These are phyloP conservation scores for Cucumis hystrix DNA, from an alignment of 306 rosid genomes.

Conservation along the genomic window DNA sequence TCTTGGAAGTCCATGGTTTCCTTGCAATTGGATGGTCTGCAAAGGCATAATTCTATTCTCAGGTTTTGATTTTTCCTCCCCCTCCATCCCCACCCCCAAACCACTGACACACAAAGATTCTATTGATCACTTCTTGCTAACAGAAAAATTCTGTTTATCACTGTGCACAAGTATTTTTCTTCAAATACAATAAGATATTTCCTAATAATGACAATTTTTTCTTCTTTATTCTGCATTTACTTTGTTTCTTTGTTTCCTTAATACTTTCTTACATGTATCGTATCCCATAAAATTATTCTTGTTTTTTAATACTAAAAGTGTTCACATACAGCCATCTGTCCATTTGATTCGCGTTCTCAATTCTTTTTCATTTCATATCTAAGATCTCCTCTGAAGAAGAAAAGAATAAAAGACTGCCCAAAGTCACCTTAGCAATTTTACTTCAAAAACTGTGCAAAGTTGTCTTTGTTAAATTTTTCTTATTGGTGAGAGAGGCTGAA, in stretches of 20 bases:
- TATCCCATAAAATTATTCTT: not conserved
- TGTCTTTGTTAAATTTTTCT: not conserved
- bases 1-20: constrained; percentile 70
- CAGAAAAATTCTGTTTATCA: not conserved
- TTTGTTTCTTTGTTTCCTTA: not conserved
- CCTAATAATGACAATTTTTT: not conserved
- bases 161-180: not conserved
- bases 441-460: not conserved
- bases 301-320: not conserved
- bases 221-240: not conserved
- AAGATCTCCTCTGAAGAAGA: not conserved
- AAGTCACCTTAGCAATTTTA: not conserved
- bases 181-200: not conserved
- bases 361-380: not conserved
- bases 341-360: not conserved
- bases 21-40: constrained; percentile 46
- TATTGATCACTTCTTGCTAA: not conserved
- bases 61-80: constrained; percentile 34
- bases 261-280: not conserved
- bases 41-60: constrained; percentile 51
- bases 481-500: not conserved
- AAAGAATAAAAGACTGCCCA: not conserved
- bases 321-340: not conserved
- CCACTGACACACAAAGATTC: not conserved
- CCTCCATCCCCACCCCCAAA: not conserved